Evolutionary conservation across 1,284 basidiomycete species (phyloP), one percentile per base, ranked within the genome.

Genomic region (Apiotrichum veenhuisii): DNA sequence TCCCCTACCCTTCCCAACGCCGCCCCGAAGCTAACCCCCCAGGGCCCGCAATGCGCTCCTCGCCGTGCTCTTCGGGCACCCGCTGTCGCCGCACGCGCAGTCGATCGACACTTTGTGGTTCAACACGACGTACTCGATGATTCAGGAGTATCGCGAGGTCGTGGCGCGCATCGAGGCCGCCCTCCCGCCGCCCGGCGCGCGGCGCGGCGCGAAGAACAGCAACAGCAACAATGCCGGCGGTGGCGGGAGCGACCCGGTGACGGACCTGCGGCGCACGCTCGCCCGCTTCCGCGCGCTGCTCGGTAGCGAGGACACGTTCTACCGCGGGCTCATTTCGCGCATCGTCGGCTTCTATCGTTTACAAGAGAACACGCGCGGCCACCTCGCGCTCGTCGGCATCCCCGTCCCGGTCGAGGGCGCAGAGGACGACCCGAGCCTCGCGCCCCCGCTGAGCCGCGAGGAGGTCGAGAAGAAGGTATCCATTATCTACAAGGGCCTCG

Each of bases 61-160:
- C 49, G 83, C 82, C 36, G 77, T 94, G 33, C 80, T 95, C 20
- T 85, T 93, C 64, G 76, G 85, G 25, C 82, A 91, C 67, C 87
- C 89, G 0, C 84, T 84, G 59, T 82, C 85, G 45, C 84, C 83
- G 47, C 87, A 91, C 72, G 85, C 88, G 37, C 86, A 87, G 71
- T 87, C 88, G 76, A 84, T 87, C 43, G 89, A 93, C 45, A 84
- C 87, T 55, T 81, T 96, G 12, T 96, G 93, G 92, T 87, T 92
- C 82, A 86, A 91, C 67, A 95, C 92, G 0, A 89, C 90, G 22
- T 89, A 97, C 77, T 81, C 84, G 38, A 84, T 93, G 74, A 96
- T 97, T 65, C 79, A 86, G 26, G 80, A 83, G 34, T 95, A 92
- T 80, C 91, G 93, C 68, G 82, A 87, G 58, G 83, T 82, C 45